Percentiles rank a stretch among this genome's conserved stretches.
Evolutionary conservation across 192 early-diverging fungal species (phyloP).

Genomic region (Backusella tuberculispora): DNA sequence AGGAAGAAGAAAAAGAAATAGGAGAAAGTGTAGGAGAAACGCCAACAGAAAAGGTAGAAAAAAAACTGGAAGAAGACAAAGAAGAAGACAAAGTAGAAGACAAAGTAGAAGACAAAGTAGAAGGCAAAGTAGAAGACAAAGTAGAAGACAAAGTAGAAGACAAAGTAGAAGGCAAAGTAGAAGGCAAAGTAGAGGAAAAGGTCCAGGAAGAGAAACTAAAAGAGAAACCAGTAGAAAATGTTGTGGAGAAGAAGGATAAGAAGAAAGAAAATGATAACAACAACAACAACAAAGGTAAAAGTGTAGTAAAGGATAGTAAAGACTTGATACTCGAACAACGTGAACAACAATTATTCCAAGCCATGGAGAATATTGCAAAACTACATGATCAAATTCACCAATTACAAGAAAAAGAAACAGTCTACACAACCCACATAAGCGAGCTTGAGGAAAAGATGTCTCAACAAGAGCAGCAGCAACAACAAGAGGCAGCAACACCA

Average conservation of each 20-base stretch:
- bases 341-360: constrained; percentile 50
- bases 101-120: background rate
- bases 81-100: background rate
- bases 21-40: background rate
- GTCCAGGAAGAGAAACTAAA: background rate
- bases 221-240: background rate
- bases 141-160: background rate
- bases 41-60: too few species aligned
- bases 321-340: constrained; percentile 45
- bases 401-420: constrained; percentile 35
- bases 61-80: background rate
- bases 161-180: background rate
- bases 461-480: constrained; percentile 10
- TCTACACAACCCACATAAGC: background rate
- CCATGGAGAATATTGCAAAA: constrained; percentile 54
- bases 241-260: background rate
- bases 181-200: background rate
- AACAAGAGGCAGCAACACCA: background rate
- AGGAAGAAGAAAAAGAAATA: background rate
- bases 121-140: background rate
- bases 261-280: background rate
- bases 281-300: background rate
- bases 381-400: constrained; percentile 50
- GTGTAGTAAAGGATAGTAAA: background rate
- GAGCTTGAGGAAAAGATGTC: background rate